phyloP scores from a whole-genome alignment of 371 early-diverging fungal genomes.

The Rhizopus sp. region DNA sequence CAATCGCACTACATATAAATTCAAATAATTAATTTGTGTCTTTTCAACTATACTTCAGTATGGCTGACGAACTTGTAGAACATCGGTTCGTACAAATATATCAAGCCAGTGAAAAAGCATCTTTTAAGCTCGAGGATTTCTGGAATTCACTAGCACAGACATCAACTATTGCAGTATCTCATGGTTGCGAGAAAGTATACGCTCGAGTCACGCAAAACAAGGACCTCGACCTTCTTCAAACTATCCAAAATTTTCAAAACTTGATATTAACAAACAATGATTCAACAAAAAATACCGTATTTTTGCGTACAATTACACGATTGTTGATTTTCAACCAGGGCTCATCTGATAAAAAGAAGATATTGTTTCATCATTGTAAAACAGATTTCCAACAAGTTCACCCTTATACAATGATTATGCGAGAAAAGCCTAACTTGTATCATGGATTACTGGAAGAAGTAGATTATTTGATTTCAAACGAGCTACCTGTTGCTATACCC shows the following conservation, averaged over 20 bases:
- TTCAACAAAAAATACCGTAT: constrained; percentile 16
- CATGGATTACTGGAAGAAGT: constrained; percentile 23
- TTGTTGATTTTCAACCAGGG: no score
- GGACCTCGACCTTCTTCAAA: constrained; percentile 10
- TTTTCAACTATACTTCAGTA: no score
- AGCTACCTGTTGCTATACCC: not conserved
- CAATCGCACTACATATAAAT: no score
- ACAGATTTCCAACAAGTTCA: constrained; percentile 8
- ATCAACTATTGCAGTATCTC: constrained; percentile 38
- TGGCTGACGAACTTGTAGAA: not conserved
- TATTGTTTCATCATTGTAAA: constrained; percentile 9
- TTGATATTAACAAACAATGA: constrained; percentile 23
- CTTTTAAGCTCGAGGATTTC: constrained; percentile 6
- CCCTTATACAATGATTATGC: constrained; percentile 29
- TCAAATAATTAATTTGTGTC: no score
- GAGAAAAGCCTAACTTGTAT: constrained; percentile 28
- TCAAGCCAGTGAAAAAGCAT: not conserved
- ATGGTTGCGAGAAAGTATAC: constrained; percentile 33
- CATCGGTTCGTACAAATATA: constrained; percentile 1
- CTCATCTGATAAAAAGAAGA: not conserved
- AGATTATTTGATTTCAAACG: constrained; percentile 18
- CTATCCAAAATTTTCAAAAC: constrained; percentile 31
- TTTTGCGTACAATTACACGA: constrained; percentile 25
- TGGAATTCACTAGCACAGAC: constrained; percentile 26
- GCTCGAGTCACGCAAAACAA: constrained; percentile 9